Percentiles rank a stretch among this genome's conserved stretches.
phyloP scores from a whole-genome alignment of 176 grass and related monocot genomes.

The Tillandsia fasciculata region DNA sequence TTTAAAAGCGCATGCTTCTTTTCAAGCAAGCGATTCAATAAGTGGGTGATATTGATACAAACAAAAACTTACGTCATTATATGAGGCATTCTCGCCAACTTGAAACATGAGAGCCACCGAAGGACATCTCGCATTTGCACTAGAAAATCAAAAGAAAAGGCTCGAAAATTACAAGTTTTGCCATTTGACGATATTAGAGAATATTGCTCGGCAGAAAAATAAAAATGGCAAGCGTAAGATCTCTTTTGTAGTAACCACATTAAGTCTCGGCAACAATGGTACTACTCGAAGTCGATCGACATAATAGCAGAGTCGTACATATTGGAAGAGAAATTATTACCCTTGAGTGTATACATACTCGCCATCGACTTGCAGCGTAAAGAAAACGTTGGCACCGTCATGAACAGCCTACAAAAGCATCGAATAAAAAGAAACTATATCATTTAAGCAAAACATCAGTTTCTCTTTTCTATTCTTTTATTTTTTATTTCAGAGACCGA shows the following conservation, averaged over 20 bases:
- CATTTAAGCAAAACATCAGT: too few species aligned
- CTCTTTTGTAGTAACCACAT: neutral
- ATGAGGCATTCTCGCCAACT: conserved; percentile 85
- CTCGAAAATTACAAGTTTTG: neutral
- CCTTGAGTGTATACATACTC: conserved; percentile 72
- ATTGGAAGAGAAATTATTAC: conserved; percentile 39
- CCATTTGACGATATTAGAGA: neutral
- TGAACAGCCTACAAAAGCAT: conserved; percentile 72
- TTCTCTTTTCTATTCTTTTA: too few species aligned
- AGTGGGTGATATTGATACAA: conserved; percentile 9
- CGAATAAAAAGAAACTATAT: conserved; percentile 29
- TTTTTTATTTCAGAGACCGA: too few species aligned
- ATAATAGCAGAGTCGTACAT: neutral
- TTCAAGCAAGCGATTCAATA: neutral
- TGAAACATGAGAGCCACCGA: conserved; percentile 99
- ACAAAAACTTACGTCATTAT: conserved; percentile 58
- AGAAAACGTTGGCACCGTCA: conserved; percentile 83
- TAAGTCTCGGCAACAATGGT: conserved; percentile 13
- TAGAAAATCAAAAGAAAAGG: conserved; percentile 31
- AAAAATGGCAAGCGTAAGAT: too few species aligned
- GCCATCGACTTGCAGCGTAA: conserved; percentile 85
- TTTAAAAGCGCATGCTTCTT: neutral
- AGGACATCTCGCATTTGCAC: conserved; percentile 55
- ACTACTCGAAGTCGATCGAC: neutral
- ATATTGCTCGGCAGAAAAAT: too few species aligned